Evolutionary conservation across 768 basidiomycete species (phyloP).

Genomic region (Leccinum longicurvipes): DNA sequence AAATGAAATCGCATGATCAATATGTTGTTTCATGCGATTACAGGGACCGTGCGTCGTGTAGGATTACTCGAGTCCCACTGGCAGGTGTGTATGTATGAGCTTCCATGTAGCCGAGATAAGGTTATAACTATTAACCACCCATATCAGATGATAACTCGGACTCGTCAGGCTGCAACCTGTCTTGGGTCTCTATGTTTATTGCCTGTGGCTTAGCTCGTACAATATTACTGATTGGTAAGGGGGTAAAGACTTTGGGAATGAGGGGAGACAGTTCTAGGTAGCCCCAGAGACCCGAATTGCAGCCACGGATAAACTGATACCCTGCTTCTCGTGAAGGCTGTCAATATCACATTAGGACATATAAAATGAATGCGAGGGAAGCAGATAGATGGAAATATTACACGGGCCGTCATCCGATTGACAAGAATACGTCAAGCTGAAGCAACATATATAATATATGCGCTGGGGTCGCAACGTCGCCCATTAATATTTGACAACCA

Average conservation of each 20-base stretch:
- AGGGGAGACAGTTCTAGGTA: background rate
- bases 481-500: background rate
- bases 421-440: background rate
- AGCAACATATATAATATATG: background rate
- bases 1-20: background rate
- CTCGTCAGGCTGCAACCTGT: background rate
- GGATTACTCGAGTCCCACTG: background rate
- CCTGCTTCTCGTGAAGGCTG: constrained; percentile 3
- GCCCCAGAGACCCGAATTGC: too few relatives aligned
- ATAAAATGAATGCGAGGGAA: constrained; percentile 3
- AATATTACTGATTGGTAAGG: background rate
- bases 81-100: background rate
- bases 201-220: background rate
- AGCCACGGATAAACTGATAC: background rate
- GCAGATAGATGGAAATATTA: background rate
- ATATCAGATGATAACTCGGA: too few relatives aligned
- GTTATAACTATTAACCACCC: too few relatives aligned
- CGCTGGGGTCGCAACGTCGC: background rate
- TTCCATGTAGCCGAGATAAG: constrained; percentile 8
- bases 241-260: background rate
- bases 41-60: constrained; percentile 9
- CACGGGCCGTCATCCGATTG: background rate
- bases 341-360: background rate
- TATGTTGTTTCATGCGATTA: background rate
- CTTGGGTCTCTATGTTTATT: background rate